Base-by-base conservation (phyloP, 495 filamentous ascomycete species). In the Recurvomyces mirabilis region DNA sequence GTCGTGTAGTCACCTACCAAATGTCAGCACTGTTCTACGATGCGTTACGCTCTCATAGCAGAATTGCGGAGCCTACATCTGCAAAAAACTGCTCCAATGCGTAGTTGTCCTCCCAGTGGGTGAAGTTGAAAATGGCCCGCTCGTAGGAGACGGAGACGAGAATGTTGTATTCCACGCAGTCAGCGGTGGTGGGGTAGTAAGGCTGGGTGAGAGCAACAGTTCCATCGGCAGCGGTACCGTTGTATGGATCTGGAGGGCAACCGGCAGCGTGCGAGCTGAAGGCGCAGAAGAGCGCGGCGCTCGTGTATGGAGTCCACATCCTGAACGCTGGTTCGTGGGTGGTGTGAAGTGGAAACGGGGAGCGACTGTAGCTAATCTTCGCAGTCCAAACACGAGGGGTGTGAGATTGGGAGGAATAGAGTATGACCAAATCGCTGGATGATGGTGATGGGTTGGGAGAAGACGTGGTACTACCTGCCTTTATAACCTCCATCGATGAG, bases 151-250 rank as follows among this genome's bases (percentile, higher is more conserved):
- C 14, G 21, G 13, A 14, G 28, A 57, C 37, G 12, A 51, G 50
- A 24, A 57, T 40, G 23, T 29, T 38, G 46, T 41, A 54, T 28
- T 53, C 50, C 6, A 19, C 4, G 30, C 51, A 54, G 7, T 54
- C 45, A 36, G 39, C 50, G 19, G 34, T 43, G 0, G 34, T 38
- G 4, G 54, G 50, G 24, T 57, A 57, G 46, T 50, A 57, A 17
- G 30, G 4, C 30, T 45, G 32, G 23, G 42, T 20, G 26, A 9
- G n/a, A 9, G 9, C 9, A 30, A n/a, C 9, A 9, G 9, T 30
- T 9, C 26, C 26, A n/a, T 30, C 9, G 26, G 9, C n/a, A 9
- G 26, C 9, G n/a, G 26, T n/a, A n/a, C 26, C n/a, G 26, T 30
- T 30, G n/a, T 30, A n/a, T 30, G 26, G 26, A 9, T 9, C n/a